Evolutionary conservation across 106 monocot species (phyloP), one percentile per base, ranked within the genome.

Genomic region (Alisma plantagoaquatica): DNA sequence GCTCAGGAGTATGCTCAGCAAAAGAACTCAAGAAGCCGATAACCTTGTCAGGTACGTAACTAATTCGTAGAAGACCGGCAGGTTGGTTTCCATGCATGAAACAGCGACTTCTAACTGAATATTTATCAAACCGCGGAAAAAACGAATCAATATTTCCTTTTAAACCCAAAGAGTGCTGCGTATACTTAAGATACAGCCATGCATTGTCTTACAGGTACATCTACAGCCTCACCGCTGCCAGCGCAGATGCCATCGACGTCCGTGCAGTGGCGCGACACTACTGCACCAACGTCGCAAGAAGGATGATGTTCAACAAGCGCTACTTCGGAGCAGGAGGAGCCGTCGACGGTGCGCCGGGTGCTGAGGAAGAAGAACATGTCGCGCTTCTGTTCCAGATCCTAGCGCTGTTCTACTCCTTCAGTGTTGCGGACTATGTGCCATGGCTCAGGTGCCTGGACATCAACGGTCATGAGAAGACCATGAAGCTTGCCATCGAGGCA

Each of bases 381-480:
- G 46, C 16, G 6, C 18, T 20, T 46, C 6, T 17, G 14, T 46
- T 46, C 18, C 7, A 17, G 14, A 20, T 46, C 7, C 46, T 46
- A 15, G 7, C 16, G 6, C 10, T 46, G 18, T 17, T 46, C 10
- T 46, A 46, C 46, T 9, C 46, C 46, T 46, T 17, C 46, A 17
- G 46, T 46, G 46, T 46, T 9, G 16, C 46, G 14, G 46, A 46
- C 21, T 46, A 46, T 17, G 6, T 46, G 1, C 46, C 46, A 12
- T 46, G n/a, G 7, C 18, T 46, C 7, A 46, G 46, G 21, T 16
- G 0, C 18, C 18, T 46, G 10, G 46, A 46, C 18, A 17, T 46
- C 18, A 17, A 46, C 21, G 46, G 46, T 8, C 46, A 46, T 46
- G 46, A 46, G 46, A 46, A 46, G 46, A 19, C n/a, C 18, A 19